Percentiles rank a stretch among this genome's conserved stretches.
Conservation (phyloP, 1,284 basidiomycete genomes). For the Trichosporon sp. region DNA sequence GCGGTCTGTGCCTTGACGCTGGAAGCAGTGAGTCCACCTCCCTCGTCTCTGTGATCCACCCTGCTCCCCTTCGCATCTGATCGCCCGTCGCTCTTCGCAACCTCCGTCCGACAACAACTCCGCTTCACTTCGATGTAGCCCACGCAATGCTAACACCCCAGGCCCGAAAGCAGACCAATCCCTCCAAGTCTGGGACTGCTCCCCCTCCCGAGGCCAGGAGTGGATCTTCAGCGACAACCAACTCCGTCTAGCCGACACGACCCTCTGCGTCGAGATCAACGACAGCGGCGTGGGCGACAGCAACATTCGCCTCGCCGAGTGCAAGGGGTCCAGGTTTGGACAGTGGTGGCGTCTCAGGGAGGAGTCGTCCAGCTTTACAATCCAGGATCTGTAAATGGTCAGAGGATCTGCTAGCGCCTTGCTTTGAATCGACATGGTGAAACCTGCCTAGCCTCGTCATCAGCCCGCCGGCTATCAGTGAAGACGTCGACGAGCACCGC, state of each 20-base stretch:
- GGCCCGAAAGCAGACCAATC: not conserved
- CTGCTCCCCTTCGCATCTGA: too few relatives aligned
- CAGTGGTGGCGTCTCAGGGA: not conserved
- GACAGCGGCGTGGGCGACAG: not conserved
- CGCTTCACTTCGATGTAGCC: too few relatives aligned
- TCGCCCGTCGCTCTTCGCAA: too few relatives aligned
- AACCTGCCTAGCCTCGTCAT: too few relatives aligned
- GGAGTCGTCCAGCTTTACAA: not conserved
- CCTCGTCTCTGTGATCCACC: not conserved
- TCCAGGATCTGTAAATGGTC: not conserved
- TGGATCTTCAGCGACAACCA: not conserved
- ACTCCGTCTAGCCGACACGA: not conserved
- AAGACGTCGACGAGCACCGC: too few relatives aligned
- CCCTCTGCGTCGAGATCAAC: not conserved
- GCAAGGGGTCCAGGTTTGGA: not conserved
- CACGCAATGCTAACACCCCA: not conserved
- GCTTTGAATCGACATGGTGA: too few relatives aligned
- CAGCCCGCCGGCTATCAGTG: too few relatives aligned
- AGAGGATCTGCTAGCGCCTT: too few relatives aligned
- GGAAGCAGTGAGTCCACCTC: not conserved
- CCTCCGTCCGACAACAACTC: too few relatives aligned
- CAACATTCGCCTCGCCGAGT: not conserved
- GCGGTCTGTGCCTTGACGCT: not conserved
- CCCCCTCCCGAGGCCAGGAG: not conserved
- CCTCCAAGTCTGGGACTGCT: not conserved